phyloP scores from a whole-genome alignment of 164 flowering plant genomes.

The Vitis riparia region DNA sequence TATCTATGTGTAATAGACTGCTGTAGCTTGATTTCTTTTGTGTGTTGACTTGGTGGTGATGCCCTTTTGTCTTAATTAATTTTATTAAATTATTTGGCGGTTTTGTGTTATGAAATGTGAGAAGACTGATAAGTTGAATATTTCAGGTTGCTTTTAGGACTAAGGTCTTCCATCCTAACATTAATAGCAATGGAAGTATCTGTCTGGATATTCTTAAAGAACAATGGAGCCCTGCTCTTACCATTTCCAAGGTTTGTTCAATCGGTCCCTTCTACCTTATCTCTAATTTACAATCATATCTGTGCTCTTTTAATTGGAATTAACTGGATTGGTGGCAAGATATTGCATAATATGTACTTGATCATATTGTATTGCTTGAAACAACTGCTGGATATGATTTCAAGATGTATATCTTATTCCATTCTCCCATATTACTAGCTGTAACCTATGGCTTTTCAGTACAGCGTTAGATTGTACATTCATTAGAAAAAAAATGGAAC shows the following conservation, averaged over 20 bases:
- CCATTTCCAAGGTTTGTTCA: conserved; percentile 34
- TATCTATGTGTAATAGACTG: too few relatives aligned
- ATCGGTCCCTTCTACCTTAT: background rate
- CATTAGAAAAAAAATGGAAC: too few relatives aligned
- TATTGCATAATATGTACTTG: background rate
- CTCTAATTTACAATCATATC: background rate
- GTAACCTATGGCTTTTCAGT: too few relatives aligned
- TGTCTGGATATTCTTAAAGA: conserved; percentile 44
- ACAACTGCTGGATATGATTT: too few relatives aligned
- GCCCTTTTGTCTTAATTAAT: too few relatives aligned
- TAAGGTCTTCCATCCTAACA: conserved; percentile 45
- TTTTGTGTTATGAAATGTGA: background rate
- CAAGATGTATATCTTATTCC: too few relatives aligned
- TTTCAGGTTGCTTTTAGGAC: conserved; percentile 47
- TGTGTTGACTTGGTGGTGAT: too few relatives aligned
- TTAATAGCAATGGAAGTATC: conserved; percentile 41
- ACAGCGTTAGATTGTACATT: too few relatives aligned
- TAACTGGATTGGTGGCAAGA: background rate
- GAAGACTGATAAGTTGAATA: background rate
- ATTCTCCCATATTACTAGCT: too few relatives aligned
- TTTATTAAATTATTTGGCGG: too few relatives aligned
- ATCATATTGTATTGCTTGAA: background rate
- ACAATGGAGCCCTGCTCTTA: conserved; percentile 45
- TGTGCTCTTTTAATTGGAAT: background rate
- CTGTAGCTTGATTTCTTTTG: too few relatives aligned